A percentile compares a stretch with the other conserved stretches of the same genome.
These are phyloP conservation scores for Aspergillus wentii DNA, from an alignment of 495 filamentous ascomycete genomes.

Conservation along the genomic window DNA sequence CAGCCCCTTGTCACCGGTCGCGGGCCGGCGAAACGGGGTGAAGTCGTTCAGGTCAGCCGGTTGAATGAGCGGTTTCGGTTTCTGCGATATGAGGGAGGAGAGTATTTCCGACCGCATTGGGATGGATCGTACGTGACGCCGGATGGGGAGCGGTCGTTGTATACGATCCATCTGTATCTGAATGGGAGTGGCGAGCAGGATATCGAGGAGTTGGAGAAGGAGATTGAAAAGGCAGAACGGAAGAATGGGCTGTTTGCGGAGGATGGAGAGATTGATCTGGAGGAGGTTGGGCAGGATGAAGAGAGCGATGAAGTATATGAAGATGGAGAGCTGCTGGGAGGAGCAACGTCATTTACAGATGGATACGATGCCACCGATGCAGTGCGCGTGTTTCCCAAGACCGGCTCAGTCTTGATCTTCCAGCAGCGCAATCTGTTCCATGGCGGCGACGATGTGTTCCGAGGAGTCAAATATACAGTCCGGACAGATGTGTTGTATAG, in stretches of 20 bases:
- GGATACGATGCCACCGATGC: constrained; percentile 34
- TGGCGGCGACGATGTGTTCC: constrained; percentile 66
- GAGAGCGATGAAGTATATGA: constrained; percentile 1
- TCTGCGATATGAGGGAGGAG: constrained; percentile 67
- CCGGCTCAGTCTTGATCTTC: constrained; percentile 70
- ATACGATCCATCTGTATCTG: constrained; percentile 85
- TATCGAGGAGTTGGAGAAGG: constrained; percentile 21
- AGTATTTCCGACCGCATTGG: constrained; percentile 77
- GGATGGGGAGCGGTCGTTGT: constrained; percentile 57
- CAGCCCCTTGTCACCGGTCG: constrained; percentile 35
- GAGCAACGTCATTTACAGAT: constrained; percentile 58
- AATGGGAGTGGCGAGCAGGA: constrained; percentile 54
- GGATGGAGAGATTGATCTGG: constrained; percentile 12
- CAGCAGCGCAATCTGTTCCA: constrained; percentile 68
- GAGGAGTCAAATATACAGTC: constrained; percentile 73
- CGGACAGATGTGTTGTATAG: constrained; percentile 78
- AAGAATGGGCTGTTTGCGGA: constrained; percentile 6
- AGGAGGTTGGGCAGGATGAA: too few relatives aligned
- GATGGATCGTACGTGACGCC: constrained; percentile 66
- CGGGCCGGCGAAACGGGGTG: constrained; percentile 37
- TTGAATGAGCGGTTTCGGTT: constrained; percentile 80
- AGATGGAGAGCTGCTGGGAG: constrained; percentile 51
- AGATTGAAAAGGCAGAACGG: constrained; percentile 17
- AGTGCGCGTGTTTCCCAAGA: constrained; percentile 63
- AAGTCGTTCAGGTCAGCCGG: constrained; percentile 51